Evolutionary conservation across 2,329 filamentous ascomycete genomes (phyloP), one percentile per base, ranked within the genome.

Genomic region (Pseudocercospora fuligena): DNA sequence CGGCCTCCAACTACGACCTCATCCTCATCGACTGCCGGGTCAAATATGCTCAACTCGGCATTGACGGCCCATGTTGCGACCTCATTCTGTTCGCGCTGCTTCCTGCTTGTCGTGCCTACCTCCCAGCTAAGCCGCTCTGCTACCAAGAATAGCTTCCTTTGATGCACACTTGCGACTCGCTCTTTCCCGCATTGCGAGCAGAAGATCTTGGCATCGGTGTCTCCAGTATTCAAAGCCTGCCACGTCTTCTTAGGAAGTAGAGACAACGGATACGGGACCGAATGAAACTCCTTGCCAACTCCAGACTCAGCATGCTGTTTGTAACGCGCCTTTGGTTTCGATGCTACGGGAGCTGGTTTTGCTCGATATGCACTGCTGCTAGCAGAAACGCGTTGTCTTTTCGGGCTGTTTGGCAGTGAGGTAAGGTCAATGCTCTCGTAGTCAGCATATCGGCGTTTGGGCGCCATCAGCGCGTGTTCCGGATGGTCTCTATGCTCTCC

Each of bases 61-160:
- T 73, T 73, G 23, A 67, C 66, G 12, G 66, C 65, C 70, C 69
- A 72, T 16, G 69, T 49, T 12, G 65, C 64, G 23, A 72, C 58
- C 59, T 72, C 69, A 43, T 72, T 72, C 54, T 67, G 62, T 31
- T 57, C 65, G 54, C 69, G 68, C 36, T 66, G 61, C 58, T 68
- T 61, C 29, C 33, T 43, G 31, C 66, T 63, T 5, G 60, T 68
- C 11, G 25, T 63, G 2, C 64, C 62, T 2, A 33, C 16, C 9
- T 63, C 63, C 68, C 69, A 70, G 9, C 66, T 68, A 23, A 72
- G 57, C 27, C 71, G 61, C 47, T 73, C 69, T 21, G 71, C 68
- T 5, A 70, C 70, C 11, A 71, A 68, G 36, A 69, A 73, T n/a
- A 73, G 60, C 64, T 73, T 73, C 36, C 65, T 58, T 33, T 71